Conservation (phyloP, 2,329 filamentous ascomycete genomes). For the Clonostachys chloroleuca region DNA sequence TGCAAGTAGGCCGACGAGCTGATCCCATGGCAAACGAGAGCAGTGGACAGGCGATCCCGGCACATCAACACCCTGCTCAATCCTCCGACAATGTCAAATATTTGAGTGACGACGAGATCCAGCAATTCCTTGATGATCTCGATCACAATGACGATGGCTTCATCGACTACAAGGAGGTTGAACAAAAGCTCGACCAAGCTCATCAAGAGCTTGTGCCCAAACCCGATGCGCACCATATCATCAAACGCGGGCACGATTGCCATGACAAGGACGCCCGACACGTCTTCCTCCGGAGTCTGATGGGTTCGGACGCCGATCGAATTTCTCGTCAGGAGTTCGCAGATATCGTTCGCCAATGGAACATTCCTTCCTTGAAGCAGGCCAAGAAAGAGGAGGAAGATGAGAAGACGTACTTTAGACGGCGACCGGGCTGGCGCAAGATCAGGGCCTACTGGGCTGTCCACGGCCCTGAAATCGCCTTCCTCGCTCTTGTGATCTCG, state of each 20-base stretch:
- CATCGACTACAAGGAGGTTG: conserved; percentile 47
- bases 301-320: conserved; percentile 31
- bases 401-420: conserved; percentile 35
- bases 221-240: conserved; percentile 30
- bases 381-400: conserved; percentile 40
- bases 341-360: conserved; percentile 34
- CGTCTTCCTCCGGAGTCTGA: conserved; percentile 44
- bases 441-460: conserved; percentile 51
- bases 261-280: conserved; percentile 36
- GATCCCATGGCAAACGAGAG: too few species aligned
- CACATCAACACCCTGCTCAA: conserved; percentile 13
- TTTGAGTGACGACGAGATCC: conserved; percentile 42
- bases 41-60: too few species aligned
- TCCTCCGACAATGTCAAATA: conserved; percentile 18
- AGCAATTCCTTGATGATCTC: conserved; percentile 45
- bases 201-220: conserved; percentile 44
- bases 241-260: conserved; percentile 18
- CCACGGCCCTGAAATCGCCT: conserved; percentile 44
- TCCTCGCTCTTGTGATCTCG: conserved; percentile 38
- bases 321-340: conserved; percentile 43
- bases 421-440: conserved; percentile 37
- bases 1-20: too few species aligned
- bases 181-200: conserved; percentile 46
- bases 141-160: conserved; percentile 45
- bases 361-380: conserved; percentile 40